These are phyloP conservation scores for Sclerospora graminicola DNA, from an alignment of 352 stramenopile genomes.

Conservation along the genomic window DNA sequence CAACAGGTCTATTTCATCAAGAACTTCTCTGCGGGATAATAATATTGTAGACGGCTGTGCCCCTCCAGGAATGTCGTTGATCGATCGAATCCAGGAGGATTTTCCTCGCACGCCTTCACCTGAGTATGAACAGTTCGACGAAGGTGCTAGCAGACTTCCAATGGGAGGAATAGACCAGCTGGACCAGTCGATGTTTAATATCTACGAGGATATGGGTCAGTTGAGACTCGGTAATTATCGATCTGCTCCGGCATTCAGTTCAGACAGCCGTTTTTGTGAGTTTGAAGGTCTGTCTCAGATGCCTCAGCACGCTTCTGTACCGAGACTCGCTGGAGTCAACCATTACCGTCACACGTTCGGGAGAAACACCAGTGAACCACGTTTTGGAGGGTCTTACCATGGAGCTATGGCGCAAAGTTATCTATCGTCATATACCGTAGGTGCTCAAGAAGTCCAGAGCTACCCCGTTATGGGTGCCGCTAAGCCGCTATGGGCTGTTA, in stretches of 20 bases:
- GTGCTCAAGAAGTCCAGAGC: conserved; percentile 10
- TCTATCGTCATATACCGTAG: conserved; percentile 12
- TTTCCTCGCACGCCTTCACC: conserved; percentile 62
- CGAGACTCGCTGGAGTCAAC: conserved; percentile 9
- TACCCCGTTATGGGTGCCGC: conserved; percentile 14
- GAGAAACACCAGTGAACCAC: conserved; percentile 21
- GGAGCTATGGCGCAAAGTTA: conserved; percentile 17
- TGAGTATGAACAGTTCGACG: conserved; percentile 34
- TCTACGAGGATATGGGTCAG: conserved; percentile 22
- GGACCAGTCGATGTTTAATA: conserved; percentile 10
- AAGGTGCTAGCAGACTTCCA: conserved; percentile 7
- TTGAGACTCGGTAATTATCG: conserved; percentile 21
- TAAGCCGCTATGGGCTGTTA: conserved; percentile 15
- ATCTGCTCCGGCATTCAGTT: conserved; percentile 10
- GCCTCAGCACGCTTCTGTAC: conserved; percentile 3
- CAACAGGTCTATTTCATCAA: conserved; percentile 2
- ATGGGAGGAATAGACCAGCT: conserved; percentile 13
- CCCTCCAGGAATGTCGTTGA: conserved; percentile 40
- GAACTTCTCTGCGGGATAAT: conserved; percentile 9
- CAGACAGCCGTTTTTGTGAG: conserved; percentile 2
- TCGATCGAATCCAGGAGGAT: conserved; percentile 75
- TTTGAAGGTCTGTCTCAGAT: conserved; percentile 11
- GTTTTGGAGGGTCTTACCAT: conserved; percentile 16
- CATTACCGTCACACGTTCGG: conserved; percentile 11
- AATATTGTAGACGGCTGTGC: conserved; percentile 12